These are phyloP conservation scores for Colletotrichum aenigma DNA, from an alignment of 2,329 filamentous ascomycete species.

Conservation along the genomic window DNA sequence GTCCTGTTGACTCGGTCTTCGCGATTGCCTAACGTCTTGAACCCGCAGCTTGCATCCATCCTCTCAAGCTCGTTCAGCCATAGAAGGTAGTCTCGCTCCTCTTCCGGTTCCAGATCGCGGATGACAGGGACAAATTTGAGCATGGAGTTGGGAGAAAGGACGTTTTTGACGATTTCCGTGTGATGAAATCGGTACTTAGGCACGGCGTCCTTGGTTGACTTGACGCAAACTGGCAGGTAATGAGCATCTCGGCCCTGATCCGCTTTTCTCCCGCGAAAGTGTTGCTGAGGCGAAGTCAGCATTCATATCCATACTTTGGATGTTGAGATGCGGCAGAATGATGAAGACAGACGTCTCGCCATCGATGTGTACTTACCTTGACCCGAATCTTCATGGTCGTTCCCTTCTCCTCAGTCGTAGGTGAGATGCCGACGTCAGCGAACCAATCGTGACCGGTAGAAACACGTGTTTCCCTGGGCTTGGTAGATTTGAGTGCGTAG, in stretches of 20 bases:
- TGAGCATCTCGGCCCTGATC: conserved; percentile 45
- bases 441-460: conserved; percentile 52
- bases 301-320: background rate
- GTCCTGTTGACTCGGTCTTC: conserved; percentile 55
- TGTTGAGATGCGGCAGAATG: background rate
- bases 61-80: conserved; percentile 64
- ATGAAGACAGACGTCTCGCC: background rate
- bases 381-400: conserved; percentile 53
- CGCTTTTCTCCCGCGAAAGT: conserved; percentile 43
- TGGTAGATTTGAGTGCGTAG: conserved; percentile 49
- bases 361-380: conserved; percentile 45
- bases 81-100: conserved; percentile 58
- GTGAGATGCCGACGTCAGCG: conserved; percentile 42
- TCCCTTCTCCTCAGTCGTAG: conserved; percentile 32
- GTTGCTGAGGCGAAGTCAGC: conserved; percentile 38
- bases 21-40: conserved; percentile 54
- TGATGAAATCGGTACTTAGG: conserved; percentile 65
- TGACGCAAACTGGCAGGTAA: conserved; percentile 48
- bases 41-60: conserved; percentile 62
- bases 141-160: conserved; percentile 64
- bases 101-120: conserved; percentile 60
- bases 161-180: conserved; percentile 63
- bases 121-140: conserved; percentile 65
- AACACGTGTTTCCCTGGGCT: conserved; percentile 41
- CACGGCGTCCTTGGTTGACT: conserved; percentile 55